Evolutionary conservation across 2,329 filamentous ascomycete genomes (phyloP), one percentile per base, ranked within the genome.

Genomic region (Epichloe bromicola): DNA sequence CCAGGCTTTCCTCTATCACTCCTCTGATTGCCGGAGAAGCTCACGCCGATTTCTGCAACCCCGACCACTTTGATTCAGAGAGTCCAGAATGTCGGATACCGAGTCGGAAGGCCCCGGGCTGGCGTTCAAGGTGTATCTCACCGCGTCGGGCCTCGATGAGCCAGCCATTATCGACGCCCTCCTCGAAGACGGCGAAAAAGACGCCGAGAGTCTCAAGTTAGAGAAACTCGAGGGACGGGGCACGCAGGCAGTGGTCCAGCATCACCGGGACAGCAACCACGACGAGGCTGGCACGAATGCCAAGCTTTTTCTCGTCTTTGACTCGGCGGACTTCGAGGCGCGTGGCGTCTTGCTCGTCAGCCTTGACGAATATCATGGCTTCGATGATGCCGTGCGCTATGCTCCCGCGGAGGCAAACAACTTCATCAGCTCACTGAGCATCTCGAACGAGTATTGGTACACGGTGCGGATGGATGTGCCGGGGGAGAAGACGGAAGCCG

Each of bases 361-460:
- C 43, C 48, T 50, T 7, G 26, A 43, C 19, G 48, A 53, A 20
- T 53, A 53, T 15, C 51, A 53, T 17, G 48, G 51, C 38, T 50
- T 47, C 38, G 33, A 53, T 12, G 48, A 53, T 14, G 51, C 37
- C 23, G 37, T 53, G 26, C 48, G 51, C 17, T 26, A 19, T 4
- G 4, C 17, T n/a, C 37, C 48, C 11, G 41, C 34, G 0, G 26
- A 46, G 15, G 43, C 51, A 6, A 46, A 43, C 33, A 26, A 33
- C 17, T 23, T 12, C 48, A 44, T 53, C 33, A 30, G 42, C 42
- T 42, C 51, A 15, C 43, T 53, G 15, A 43, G 38, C 43, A 39
- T 47, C 19, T 20, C n/a, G 7, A 47, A 47, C 39, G 48, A 50
- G n/a, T 39, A 50, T 19, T 53, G 51, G 51, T 46, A 50, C 30